A percentile compares a stretch with the other conserved stretches of the same genome.
These are phyloP conservation scores for Pythium sukuiense DNA, from an alignment of 352 stramenopile species.

Conservation along the genomic window DNA sequence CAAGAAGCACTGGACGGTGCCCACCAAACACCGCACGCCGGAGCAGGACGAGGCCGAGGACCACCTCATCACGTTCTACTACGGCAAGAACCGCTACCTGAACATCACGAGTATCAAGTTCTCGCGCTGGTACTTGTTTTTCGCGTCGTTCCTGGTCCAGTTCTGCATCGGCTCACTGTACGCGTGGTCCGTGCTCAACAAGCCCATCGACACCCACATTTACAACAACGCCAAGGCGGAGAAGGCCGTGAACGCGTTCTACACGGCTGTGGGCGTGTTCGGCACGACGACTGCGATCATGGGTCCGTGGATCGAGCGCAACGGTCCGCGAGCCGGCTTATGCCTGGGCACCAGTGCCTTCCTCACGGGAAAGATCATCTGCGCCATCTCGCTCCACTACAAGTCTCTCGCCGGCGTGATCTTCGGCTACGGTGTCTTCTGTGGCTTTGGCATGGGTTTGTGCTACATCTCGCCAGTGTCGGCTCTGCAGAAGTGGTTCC, in stretches of 20 bases:
- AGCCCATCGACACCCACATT: constrained; percentile 53
- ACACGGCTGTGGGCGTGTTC: constrained; percentile 63
- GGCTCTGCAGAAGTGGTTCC: constrained; percentile 75
- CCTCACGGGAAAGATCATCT: constrained; percentile 54
- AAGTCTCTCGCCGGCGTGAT: constrained; percentile 58
- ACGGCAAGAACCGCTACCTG: constrained; percentile 32
- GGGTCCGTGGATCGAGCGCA: constrained; percentile 58
- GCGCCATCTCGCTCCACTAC: constrained; percentile 48
- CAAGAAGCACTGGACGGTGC: constrained; percentile 33
- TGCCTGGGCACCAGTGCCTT: constrained; percentile 46
- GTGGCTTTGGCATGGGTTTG: constrained; percentile 58
- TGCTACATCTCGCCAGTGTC: constrained; percentile 70
- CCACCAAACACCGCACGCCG: constrained; percentile 25
- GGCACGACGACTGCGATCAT: constrained; percentile 54
- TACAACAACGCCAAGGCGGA: constrained; percentile 50
- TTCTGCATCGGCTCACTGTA: constrained; percentile 76
- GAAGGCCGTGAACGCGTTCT: constrained; percentile 65
- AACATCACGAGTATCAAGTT: constrained; percentile 37
- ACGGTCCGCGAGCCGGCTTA: constrained; percentile 46
- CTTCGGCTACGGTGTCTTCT: constrained; percentile 69
- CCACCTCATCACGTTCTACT: constrained; percentile 36
- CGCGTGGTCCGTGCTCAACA: constrained; percentile 72
- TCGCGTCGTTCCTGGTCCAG: constrained; percentile 58
- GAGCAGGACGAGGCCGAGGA: constrained; percentile 39
- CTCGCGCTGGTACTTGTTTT: constrained; percentile 69